Evolutionary conservation across 345 rosid species (phyloP), one percentile per base, ranked within the genome.

Genomic region (Heritiera littoralis): DNA sequence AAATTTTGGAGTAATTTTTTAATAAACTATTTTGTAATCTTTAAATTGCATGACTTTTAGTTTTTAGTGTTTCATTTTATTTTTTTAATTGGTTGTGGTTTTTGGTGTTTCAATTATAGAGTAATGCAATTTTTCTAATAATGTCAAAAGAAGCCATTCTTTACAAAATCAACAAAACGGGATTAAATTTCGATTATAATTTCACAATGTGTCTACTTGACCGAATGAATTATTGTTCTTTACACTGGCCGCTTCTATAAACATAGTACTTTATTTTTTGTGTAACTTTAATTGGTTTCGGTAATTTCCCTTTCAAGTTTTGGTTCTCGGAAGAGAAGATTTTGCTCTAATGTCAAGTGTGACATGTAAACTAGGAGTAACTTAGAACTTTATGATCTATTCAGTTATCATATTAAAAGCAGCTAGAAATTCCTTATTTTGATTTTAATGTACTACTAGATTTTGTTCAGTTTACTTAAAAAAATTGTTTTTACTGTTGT

Each of bases 401-500:
- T 46, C 11, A 3, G 58, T 28, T 45, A 12, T 58, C 58, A 38
- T 59, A 58, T 5, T 48, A 51, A 12, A 56, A 60, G 6, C 59
- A 30, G 52, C 46, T 18, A 18, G 20, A 28, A 11, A 7, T 35
- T 35, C 9, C 12, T 56, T 23, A 35, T 54, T n/a, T 59, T 11
- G 20, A 9, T 46, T 59, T 56, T 3, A 40, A 56, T 59, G 51
- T 43, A 10, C 14, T 74, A 3, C 66, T 74, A 38, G n/a, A 13
- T 43, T 8, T 30, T 30, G 4, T 38, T 38, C 48, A n/a, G 17
- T 41, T 15, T 61, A 52, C 5, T 63, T 63, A 14, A 28, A n/a
- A 46, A 23, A 46, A 54, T 72, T 73, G 15, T 73, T 55, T 72
- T 67, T 78, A 1, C 60, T 67, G 30, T 68, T 61, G 20, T 54